Evolutionary conservation across 2,329 filamentous ascomycete genomes (phyloP).

Genomic region (Teratosphaeria epicoccoides): DNA sequence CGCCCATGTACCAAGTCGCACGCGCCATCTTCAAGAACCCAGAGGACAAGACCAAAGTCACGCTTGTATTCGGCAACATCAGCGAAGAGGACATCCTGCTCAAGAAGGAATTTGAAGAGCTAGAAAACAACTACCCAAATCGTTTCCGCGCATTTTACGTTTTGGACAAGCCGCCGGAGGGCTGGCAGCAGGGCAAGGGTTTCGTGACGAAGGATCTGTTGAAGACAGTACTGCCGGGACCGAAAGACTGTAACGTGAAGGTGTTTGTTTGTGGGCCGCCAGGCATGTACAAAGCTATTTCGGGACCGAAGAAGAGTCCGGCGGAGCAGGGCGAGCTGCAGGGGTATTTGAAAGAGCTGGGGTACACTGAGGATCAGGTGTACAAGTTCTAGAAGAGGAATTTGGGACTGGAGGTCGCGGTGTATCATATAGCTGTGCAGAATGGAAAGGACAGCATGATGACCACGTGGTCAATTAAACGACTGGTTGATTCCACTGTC

Average conservation of each 20-base stretch:
- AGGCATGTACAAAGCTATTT: slow-evolving; percentile 85
- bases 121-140: slow-evolving; percentile 92
- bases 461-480: background rate
- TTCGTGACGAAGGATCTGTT: slow-evolving; percentile 82
- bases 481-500: too few relatives aligned
- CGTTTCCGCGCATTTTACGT: slow-evolving; percentile 94
- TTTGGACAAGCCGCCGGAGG: slow-evolving; percentile 71
- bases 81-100: slow-evolving; percentile 83
- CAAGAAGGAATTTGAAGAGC: slow-evolving; percentile 68
- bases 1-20: slow-evolving; percentile 92
- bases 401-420: background rate
- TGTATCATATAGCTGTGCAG: background rate
- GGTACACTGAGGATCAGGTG: slow-evolving; percentile 79
- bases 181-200: slow-evolving; percentile 67
- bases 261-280: slow-evolving; percentile 93
- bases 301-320: slow-evolving; percentile 82
- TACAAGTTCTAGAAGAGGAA: slow-evolving; percentile 67
- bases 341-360: slow-evolving; percentile 73
- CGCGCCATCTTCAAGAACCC: slow-evolving; percentile 93
- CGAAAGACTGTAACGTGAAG: slow-evolving; percentile 87
- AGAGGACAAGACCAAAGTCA: slow-evolving; percentile 94
- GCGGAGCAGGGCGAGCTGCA: slow-evolving; percentile 83
- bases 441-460: background rate
- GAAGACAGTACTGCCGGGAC: slow-evolving; percentile 89
- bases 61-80: slow-evolving; percentile 86